Evolutionary conservation across 257 asterid genomes (phyloP).

Genomic region (Plectranthus barbatus): DNA sequence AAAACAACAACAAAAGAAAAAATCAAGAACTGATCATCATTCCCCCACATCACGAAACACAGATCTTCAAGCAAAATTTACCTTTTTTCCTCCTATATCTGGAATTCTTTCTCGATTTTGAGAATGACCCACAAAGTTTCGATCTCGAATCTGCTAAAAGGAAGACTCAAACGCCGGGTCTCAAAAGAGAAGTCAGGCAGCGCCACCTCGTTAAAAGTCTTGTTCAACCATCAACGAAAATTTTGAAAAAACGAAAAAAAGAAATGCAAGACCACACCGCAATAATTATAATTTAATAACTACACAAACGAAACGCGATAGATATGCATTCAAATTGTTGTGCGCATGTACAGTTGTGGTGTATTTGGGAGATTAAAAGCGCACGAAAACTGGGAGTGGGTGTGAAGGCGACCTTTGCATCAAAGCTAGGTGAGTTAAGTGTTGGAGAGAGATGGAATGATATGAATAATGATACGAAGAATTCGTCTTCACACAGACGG

Average conservation of each 20-base stretch:
- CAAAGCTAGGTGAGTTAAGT: no score
- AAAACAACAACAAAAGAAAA: not conserved
- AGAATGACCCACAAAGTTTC: constrained; percentile 9
- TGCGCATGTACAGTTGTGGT: no score
- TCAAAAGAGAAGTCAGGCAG: constrained; percentile 11
- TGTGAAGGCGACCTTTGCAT: no score
- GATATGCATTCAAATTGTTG: not conserved
- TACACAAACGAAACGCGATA: not conserved
- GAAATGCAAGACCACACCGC: not conserved
- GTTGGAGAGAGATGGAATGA: no score
- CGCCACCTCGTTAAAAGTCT: constrained; percentile 6
- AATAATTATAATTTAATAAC: not conserved
- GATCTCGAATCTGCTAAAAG: constrained; percentile 9
- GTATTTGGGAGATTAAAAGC: no score
- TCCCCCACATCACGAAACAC: not conserved
- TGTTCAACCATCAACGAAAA: not conserved
- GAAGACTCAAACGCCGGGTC: not conserved
- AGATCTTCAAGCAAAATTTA: not conserved
- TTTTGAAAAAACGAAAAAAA: not conserved
- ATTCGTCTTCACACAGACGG: no score
- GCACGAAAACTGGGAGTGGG: no score
- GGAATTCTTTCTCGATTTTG: constrained; percentile 6
- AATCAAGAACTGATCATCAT: not conserved
- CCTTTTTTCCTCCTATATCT: constrained; percentile 6
- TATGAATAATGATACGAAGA: no score